These are phyloP conservation scores for Jatropha multifida DNA, from an alignment of 441 rosid species.

Conservation along the genomic window DNA sequence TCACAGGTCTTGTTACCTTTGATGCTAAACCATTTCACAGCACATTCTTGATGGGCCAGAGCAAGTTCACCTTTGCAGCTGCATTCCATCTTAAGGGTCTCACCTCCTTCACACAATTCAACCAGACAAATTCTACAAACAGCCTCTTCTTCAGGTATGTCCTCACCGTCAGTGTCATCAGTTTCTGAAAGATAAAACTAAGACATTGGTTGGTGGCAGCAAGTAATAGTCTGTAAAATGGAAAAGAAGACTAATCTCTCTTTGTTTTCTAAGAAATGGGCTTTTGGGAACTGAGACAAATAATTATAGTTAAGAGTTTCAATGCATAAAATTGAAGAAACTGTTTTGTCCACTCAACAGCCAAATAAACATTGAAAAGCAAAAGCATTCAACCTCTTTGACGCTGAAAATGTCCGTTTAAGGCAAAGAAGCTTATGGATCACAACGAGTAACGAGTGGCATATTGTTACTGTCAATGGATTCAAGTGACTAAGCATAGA, in stretches of 20 bases:
- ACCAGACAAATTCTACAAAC: conserved; percentile 92
- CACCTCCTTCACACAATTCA: conserved; percentile 92
- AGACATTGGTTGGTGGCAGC: conserved; percentile 23
- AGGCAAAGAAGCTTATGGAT: background rate
- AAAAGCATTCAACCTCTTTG: background rate
- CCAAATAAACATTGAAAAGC: background rate
- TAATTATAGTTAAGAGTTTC: background rate
- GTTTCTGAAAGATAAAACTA: conserved; percentile 49
- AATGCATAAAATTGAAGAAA: background rate
- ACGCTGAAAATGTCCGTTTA: background rate
- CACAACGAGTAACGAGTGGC: background rate
- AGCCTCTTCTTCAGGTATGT: conserved; percentile 96
- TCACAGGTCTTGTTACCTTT: conserved; percentile 97
- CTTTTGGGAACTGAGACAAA: background rate
- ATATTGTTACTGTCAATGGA: conserved; percentile 1
- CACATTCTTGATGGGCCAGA: conserved; percentile 94
- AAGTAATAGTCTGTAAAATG: conserved; percentile 10
- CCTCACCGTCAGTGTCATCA: conserved; percentile 66
- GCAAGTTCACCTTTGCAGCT: conserved; percentile 99
- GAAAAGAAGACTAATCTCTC: background rate
- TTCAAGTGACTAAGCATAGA: conserved; percentile 3
- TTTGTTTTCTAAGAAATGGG: conserved; percentile 1
- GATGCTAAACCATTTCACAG: conserved; percentile 95
- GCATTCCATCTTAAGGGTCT: conserved; percentile 96
- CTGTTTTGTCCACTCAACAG: background rate